These are phyloP conservation scores for Castanea crenata DNA, from an alignment of 306 rosid species.

Conservation along the genomic window DNA sequence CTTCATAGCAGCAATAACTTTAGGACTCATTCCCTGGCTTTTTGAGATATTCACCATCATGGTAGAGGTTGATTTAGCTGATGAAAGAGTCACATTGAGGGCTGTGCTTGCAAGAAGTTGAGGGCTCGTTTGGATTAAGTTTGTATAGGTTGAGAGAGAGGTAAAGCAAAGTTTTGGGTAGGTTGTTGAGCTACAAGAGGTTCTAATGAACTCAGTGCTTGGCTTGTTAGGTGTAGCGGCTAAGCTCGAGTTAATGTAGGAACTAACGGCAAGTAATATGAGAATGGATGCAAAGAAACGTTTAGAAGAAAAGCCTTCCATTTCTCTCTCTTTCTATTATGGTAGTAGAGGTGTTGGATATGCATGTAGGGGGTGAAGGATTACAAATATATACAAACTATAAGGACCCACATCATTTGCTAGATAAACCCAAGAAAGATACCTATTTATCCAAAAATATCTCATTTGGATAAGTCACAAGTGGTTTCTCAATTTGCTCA, in stretches of 20 bases:
- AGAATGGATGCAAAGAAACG: conserved; percentile 21
- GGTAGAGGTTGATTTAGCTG: conserved; percentile 40
- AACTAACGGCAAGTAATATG: conserved; percentile 1
- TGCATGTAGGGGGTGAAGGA: neutral
- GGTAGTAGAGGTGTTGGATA: conserved; percentile 7
- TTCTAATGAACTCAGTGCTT: conserved; percentile 53
- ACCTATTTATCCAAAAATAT: neutral
- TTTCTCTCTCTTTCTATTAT: neutral
- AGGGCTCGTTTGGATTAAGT: conserved; percentile 48
- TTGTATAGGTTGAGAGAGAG: conserved; percentile 60
- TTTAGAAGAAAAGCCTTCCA: conserved; percentile 35
- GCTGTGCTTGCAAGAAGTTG: conserved; percentile 51
- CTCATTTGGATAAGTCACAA: neutral
- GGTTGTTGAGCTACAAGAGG: conserved; percentile 57
- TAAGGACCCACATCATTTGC: neutral
- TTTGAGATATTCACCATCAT: conserved; percentile 34
- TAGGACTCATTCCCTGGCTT: conserved; percentile 32
- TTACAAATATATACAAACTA: neutral
- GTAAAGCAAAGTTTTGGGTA: conserved; percentile 69
- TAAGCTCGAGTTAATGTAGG: conserved; percentile 5
- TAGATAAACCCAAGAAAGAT: neutral
- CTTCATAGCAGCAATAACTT: conserved; percentile 52
- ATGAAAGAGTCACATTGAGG: conserved; percentile 53
- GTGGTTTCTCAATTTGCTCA: neutral
- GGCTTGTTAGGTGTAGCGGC: conserved; percentile 25